phyloP scores from a whole-genome alignment of 2,329 filamentous ascomycete genomes.

The Cercospora canescens region DNA sequence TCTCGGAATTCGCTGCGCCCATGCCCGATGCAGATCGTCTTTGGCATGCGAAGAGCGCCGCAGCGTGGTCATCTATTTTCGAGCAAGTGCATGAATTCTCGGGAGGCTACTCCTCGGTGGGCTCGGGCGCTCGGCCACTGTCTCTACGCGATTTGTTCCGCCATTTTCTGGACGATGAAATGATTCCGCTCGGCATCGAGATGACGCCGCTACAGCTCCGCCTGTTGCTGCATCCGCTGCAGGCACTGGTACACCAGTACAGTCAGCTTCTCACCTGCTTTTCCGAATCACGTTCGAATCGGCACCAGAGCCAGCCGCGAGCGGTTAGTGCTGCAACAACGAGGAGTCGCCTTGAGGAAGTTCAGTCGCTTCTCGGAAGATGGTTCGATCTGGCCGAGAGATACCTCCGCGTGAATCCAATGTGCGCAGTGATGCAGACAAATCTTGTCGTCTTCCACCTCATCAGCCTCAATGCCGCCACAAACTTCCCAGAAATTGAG shows the following conservation, averaged over 20 bases:
- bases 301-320: conserved; percentile 43
- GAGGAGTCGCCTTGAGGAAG: conserved; percentile 62
- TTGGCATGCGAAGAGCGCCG: conserved; percentile 61
- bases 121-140: conserved; percentile 53
- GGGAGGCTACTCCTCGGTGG: conserved; percentile 55
- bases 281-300: conserved; percentile 54
- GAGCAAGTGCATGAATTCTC: conserved; percentile 60
- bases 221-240: conserved; percentile 68
- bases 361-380: conserved; percentile 62
- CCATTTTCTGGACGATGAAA: conserved; percentile 65
- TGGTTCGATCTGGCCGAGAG: conserved; percentile 67
- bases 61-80: conserved; percentile 61
- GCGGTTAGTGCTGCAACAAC: conserved; percentile 61
- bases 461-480: conserved; percentile 67
- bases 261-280: conserved; percentile 67
- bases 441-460: conserved; percentile 71
- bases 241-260: conserved; percentile 64
- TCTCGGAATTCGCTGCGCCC: conserved; percentile 64
- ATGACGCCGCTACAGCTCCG: conserved; percentile 61
- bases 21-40: conserved; percentile 64
- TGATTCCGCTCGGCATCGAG: conserved; percentile 53
- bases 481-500: conserved; percentile 68
- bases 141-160: conserved; percentile 68
- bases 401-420: conserved; percentile 56
- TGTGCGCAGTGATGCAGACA: conserved; percentile 61